Base-by-base conservation (phyloP, 176 grass and related monocot genomes). In the Oryza glaberrima region DNA sequence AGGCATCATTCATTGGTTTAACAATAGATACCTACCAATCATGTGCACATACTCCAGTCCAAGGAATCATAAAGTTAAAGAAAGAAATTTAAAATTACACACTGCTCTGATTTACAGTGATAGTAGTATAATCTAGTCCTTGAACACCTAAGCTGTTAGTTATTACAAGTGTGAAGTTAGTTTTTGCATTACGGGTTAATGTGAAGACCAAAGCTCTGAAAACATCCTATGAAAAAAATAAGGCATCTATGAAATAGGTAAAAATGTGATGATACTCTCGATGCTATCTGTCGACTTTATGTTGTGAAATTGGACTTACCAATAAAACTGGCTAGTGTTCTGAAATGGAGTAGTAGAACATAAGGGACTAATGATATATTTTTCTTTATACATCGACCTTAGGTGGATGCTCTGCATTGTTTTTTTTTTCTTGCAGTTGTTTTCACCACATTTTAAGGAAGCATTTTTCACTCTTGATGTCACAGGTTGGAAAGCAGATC, bases 401-500 rank as follows among this genome's bases (percentile, higher is more conserved):
- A 56, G 25, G 30, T 34, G 20, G 66, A 45, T 38, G 9, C 81
- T 64, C 28, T 82, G 45, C 72, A 81, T 54, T 36, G 35, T 36
- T 36, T 3, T 38, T 12, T 30, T 54, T 56, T 68, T 38, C 41
- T 63, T 87, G 72, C 72, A 11, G 6, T 58, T 80, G 4, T 68
- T 26, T 5, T 20, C 9, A 40, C 19, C 60, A 67, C 63, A 76
- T 25, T 58, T 69, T 81, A 36, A 76, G 4, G 58, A 72, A 26
- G 4, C 0, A 0, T 47, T 77, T 87, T 73, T 40, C 64, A 38
- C 43, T 81, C 38, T 90, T 73, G 40, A 56, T 20, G 3, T 82
- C 73, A 63, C 82, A 97, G 91, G 93, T 87, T 73, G 93, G 96
- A 73, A 95, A 86, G 70, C 66, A 78, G 58, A 61, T 89, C 35